Percentiles rank a stretch among this genome's conserved stretches.
Conservation (phyloP, 441 rosid genomes). For the Adansonia madagascariensis region DNA sequence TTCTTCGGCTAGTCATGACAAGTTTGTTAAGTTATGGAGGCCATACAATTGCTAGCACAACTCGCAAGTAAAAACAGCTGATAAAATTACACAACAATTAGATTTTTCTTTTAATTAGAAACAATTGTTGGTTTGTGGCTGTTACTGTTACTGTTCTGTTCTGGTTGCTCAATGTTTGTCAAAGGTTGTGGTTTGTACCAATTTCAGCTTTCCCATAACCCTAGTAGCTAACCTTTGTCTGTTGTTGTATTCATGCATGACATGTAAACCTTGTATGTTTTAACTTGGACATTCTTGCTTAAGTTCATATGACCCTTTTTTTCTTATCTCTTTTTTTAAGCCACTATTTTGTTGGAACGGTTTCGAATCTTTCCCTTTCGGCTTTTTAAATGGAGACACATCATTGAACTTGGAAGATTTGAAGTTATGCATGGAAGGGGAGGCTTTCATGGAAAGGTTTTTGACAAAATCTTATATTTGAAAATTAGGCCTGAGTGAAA, state of each 20-base stretch:
- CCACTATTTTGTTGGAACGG: neutral
- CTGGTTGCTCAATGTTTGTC: slow-evolving; percentile 21
- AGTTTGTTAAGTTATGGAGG: slow-evolving; percentile 87
- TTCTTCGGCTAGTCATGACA: slow-evolving; percentile 89
- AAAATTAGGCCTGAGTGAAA: too few species aligned
- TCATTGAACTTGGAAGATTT: neutral
- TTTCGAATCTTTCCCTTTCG: neutral
- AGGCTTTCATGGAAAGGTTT: too few species aligned
- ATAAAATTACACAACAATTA: neutral
- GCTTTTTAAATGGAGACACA: neutral
- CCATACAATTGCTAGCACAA: slow-evolving; percentile 33
- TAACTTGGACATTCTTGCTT: slow-evolving; percentile 16
- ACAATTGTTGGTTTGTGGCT: slow-evolving; percentile 22
- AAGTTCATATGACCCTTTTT: slow-evolving; percentile 23
- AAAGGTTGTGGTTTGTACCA: slow-evolving; percentile 21
- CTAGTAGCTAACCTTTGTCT: slow-evolving; percentile 31
- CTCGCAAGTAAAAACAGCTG: neutral
- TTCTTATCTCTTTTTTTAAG: neutral
- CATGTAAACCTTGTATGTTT: neutral
- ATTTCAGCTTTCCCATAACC: slow-evolving; percentile 22
- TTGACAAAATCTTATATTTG: too few species aligned
- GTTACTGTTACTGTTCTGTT: neutral
- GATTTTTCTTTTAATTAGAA: neutral
- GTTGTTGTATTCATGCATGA: slow-evolving; percentile 27
- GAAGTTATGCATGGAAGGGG: neutral